These are phyloP conservation scores for Xylaria bambusicola DNA, from an alignment of 495 filamentous ascomycete genomes.

Conservation along the genomic window DNA sequence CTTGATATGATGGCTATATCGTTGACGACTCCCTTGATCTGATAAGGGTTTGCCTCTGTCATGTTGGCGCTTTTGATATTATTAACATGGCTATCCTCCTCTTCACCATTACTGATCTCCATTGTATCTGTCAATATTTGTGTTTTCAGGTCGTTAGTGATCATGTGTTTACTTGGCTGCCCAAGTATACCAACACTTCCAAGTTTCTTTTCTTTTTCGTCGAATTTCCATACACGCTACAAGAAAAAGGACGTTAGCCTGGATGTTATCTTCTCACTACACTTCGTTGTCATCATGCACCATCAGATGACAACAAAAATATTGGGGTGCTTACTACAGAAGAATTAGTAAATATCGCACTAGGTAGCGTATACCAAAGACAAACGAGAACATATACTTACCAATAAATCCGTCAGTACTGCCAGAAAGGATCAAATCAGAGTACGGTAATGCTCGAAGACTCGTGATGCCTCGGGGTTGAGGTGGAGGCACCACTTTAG, in stretches of 20 bases:
- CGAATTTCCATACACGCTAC: constrained; percentile 20
- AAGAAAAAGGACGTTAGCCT: constrained; percentile 4
- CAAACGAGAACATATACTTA: constrained; percentile 60
- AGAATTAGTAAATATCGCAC: background rate
- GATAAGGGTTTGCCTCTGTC: constrained; percentile 14
- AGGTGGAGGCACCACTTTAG: constrained; percentile 57
- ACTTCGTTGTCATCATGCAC: background rate
- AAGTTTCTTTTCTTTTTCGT: constrained; percentile 78
- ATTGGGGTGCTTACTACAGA: background rate
- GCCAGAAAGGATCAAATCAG: constrained; percentile 82
- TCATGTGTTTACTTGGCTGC: constrained; percentile 5
- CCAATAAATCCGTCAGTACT: constrained; percentile 91
- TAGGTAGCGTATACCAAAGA: background rate
- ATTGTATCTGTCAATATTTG: constrained; percentile 3
- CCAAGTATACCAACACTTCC: constrained; percentile 70
- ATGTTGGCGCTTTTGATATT: constrained; percentile 12
- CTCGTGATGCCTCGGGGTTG: constrained; percentile 90
- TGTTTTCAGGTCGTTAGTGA: background rate
- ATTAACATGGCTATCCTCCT: too few relatives aligned
- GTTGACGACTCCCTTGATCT: constrained; percentile 77
- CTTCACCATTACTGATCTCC: constrained; percentile 16
- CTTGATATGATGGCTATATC: constrained; percentile 81
- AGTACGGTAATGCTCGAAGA: constrained; percentile 78
- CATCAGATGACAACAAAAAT: background rate
- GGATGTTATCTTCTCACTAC: background rate